A percentile compares a stretch with the other conserved stretches of the same genome.
phyloP scores from a whole-genome alignment of 2,329 filamentous ascomycete genomes.

The Berkeleyomyces basicola region DNA sequence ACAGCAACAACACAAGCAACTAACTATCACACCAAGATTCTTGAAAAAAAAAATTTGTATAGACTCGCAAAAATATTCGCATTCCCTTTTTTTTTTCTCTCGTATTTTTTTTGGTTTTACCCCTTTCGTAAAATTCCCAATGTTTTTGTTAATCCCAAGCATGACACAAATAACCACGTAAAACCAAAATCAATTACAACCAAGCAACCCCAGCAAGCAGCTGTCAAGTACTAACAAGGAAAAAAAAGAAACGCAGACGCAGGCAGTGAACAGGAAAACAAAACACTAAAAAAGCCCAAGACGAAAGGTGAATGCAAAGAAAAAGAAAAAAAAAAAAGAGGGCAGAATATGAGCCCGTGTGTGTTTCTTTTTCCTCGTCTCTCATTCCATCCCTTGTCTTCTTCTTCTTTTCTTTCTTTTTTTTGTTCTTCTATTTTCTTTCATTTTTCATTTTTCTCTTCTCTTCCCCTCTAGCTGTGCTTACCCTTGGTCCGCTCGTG shows the following conservation, averaged over 20 bases:
- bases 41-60: background rate
- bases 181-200: background rate
- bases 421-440: background rate
- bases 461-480: slow-evolving; percentile 21
- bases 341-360: background rate
- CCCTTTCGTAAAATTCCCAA: background rate
- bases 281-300: background rate
- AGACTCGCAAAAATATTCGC: background rate
- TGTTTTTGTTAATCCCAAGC: background rate
- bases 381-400: background rate
- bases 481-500: slow-evolving; percentile 40
- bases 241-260: background rate
- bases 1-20: too few species aligned
- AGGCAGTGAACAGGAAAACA: background rate
- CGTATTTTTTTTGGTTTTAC: background rate
- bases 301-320: background rate
- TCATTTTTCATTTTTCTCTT: background rate
- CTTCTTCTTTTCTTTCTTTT: background rate
- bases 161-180: background rate
- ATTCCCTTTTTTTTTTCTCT: too few species aligned
- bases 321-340: background rate
- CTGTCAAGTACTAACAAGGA: background rate
- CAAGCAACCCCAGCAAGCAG: background rate
- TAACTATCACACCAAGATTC: background rate
- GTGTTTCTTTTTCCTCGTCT: background rate